phyloP scores from a whole-genome alignment of 257 asterid species.

The Primulina huaijiensis region DNA sequence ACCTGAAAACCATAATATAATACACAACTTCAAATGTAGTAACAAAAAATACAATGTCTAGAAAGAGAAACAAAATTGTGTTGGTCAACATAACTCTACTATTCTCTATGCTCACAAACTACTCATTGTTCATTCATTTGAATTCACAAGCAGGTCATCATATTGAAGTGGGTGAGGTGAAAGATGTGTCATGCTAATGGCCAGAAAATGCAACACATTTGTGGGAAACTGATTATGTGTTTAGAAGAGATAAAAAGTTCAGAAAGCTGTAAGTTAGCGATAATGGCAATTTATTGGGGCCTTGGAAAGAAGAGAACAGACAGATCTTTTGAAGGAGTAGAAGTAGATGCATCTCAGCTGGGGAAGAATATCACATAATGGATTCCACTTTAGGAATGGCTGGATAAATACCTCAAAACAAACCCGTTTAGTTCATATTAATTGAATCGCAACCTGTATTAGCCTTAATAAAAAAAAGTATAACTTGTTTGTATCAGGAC shows the following conservation, averaged over 20 bases:
- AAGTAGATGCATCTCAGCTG: not conserved
- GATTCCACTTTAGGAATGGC: not conserved
- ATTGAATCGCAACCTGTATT: not conserved
- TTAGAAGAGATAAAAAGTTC: not conserved
- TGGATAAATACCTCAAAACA: not conserved
- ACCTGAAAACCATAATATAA: conserved; percentile 47
- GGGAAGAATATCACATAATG: not conserved
- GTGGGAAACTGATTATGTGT: not conserved
- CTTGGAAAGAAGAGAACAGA: not conserved
- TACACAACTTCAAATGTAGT: conserved; percentile 12
- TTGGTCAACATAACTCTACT: conserved; percentile 9
- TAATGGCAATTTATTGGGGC: not conserved
- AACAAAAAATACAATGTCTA: conserved; percentile 12
- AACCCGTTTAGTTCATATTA: not conserved
- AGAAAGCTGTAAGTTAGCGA: not conserved
- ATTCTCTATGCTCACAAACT: not conserved
- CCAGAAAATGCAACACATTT: not conserved
- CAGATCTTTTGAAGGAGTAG: not conserved
- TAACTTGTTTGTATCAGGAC: not conserved
- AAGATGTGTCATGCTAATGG: not conserved
- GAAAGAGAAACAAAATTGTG: not conserved
- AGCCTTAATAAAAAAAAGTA: not conserved
- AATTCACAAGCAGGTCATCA: conserved; percentile 23
- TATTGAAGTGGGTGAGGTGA: conserved; percentile 11
- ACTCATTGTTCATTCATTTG: conserved; percentile 10